Conservation (phyloP, 2,329 filamentous ascomycete genomes). For the Atkinsonella texensis region DNA sequence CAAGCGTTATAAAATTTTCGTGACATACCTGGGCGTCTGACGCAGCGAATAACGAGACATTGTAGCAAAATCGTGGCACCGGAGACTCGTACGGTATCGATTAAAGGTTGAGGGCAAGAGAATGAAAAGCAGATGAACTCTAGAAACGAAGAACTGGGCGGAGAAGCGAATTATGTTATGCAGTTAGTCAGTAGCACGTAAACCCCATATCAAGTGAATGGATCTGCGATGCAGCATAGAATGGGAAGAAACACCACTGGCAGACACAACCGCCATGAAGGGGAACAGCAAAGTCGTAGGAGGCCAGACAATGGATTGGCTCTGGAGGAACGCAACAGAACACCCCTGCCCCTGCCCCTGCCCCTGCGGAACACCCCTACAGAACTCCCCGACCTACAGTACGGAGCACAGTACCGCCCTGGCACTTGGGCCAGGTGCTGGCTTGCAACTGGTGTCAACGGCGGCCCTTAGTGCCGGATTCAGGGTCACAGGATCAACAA, state of each 20-base stretch:
- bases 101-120: neutral
- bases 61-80: neutral
- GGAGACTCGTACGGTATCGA: neutral
- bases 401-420: no score
- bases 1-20: neutral
- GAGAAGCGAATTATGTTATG: conserved; percentile 1
- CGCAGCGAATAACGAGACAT: conserved; percentile 20
- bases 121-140: neutral
- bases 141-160: neutral
- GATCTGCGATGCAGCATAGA: neutral
- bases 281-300: neutral
- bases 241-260: neutral
- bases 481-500: conserved; percentile 1
- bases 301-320: neutral
- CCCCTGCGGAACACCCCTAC: no score
- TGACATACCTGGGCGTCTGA: conserved; percentile 18
- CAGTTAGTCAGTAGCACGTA: neutral
- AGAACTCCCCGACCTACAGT: no score
- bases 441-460: neutral
- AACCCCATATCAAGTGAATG: neutral
- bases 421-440: neutral
- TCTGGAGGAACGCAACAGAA: neutral
- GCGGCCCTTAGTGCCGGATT: neutral
- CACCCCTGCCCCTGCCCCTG: no score
- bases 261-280: neutral